phyloP scores from a whole-genome alignment of 805 yeast genomes.

The Suhomyces faveliae region DNA sequence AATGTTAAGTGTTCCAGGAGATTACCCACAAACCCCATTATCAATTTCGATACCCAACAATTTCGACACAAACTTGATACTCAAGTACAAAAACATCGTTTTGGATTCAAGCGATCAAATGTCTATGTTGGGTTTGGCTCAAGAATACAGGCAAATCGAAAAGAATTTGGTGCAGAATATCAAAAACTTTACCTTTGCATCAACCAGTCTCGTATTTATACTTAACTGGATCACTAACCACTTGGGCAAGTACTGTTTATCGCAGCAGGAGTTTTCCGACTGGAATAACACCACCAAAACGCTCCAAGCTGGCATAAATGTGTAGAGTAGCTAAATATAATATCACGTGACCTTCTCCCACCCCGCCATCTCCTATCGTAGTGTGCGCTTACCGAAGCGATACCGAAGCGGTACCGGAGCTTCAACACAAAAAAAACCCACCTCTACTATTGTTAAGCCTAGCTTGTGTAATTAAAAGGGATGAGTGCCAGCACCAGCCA shows the following conservation, averaged over 20 bases:
- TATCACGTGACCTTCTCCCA: neutral
- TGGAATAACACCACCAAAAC: constrained; percentile 2
- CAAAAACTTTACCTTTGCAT: constrained; percentile 14
- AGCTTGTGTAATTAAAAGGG: too few species aligned
- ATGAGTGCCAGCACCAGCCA: neutral
- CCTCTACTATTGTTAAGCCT: too few species aligned
- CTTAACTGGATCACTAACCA: constrained; percentile 35
- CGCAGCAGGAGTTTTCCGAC: constrained; percentile 1
- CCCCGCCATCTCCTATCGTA: neutral
- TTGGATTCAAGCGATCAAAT: constrained; percentile 8
- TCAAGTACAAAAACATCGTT: constrained; percentile 17
- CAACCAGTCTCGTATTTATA: constrained; percentile 21
- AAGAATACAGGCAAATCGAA: constrained; percentile 27
- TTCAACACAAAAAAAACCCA: too few species aligned
- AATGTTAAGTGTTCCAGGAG: constrained; percentile 30
- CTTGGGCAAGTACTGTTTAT: constrained; percentile 18
- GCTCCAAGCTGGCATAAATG: neutral
- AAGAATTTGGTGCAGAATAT: constrained; percentile 26
- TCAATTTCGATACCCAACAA: constrained; percentile 26
- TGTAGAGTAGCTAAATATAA: neutral
- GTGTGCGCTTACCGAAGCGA: neutral
- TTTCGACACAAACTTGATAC: constrained; percentile 29
- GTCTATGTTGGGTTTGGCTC: constrained; percentile 17
- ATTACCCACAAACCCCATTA: constrained; percentile 29
- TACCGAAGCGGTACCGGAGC: too few species aligned